Evolutionary conservation across 2,329 filamentous ascomycete species (phyloP).

Genomic region (Chrysoporthe deuterocubensis): DNA sequence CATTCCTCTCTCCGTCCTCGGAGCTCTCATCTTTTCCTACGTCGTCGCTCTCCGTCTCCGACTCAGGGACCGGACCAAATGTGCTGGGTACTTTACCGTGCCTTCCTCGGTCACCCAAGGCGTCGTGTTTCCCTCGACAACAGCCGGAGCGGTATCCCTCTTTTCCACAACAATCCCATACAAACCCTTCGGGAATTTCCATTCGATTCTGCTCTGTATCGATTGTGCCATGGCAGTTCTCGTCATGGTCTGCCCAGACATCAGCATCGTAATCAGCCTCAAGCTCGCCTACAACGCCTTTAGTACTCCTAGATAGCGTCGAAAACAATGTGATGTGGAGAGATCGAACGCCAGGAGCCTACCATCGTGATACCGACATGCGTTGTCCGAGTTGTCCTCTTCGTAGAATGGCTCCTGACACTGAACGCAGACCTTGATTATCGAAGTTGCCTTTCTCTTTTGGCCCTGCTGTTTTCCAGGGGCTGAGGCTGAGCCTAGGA

Average conservation of each 20-base stretch:
- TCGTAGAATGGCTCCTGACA: slow-evolving; percentile 28
- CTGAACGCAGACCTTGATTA: slow-evolving; percentile 26
- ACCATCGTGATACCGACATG: slow-evolving; percentile 28
- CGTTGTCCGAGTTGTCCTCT: slow-evolving; percentile 26
- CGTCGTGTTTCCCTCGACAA: slow-evolving; percentile 24
- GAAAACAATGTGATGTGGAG: too few relatives aligned
- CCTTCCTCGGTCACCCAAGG: neutral
- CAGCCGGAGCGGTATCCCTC: slow-evolving; percentile 23
- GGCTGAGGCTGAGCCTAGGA: neutral
- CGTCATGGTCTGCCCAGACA: slow-evolving; percentile 38
- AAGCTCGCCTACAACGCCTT: slow-evolving; percentile 30
- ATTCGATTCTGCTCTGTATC: slow-evolving; percentile 33
- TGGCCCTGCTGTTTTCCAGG: neutral
- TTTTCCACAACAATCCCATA: slow-evolving; percentile 37
- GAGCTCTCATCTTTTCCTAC: too few relatives aligned
- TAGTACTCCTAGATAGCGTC: neutral
- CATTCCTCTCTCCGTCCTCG: too few relatives aligned
- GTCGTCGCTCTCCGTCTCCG: too few relatives aligned
- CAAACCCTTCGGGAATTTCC: slow-evolving; percentile 35
- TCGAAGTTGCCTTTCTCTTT: neutral
- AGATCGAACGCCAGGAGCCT: neutral
- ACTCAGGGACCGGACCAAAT: too few relatives aligned
- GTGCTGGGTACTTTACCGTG: too few relatives aligned
- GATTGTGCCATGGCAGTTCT: slow-evolving; percentile 35
- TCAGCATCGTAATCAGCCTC: slow-evolving; percentile 33